Evolutionary conservation across 2,329 filamentous ascomycete genomes (phyloP).

Genomic region (Aspergillus ochraceoroseus): DNA sequence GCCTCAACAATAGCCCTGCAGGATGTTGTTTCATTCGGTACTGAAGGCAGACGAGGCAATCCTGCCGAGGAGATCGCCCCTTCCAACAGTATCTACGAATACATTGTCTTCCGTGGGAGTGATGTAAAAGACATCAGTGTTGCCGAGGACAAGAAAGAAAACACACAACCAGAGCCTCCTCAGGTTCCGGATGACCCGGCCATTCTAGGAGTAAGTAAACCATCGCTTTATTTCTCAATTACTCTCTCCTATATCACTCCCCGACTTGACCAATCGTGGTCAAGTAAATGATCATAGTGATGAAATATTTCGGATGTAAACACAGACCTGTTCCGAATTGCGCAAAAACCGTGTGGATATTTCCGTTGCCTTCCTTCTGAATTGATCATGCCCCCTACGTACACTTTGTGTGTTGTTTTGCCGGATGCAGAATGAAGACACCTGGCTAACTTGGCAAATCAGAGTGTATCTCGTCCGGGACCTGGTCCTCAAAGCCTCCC

Average conservation of each 20-base stretch:
- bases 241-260: conserved; percentile 7
- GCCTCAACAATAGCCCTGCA: conserved; percentile 94
- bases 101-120: conserved; percentile 96
- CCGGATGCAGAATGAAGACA: conserved; percentile 1
- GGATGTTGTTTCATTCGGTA: conserved; percentile 90
- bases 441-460: conserved; percentile 24
- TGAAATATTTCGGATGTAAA: conserved; percentile 99
- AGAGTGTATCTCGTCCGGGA: conserved; percentile 45
- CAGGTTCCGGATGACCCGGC: conserved; percentile 90
- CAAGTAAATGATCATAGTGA: conserved; percentile 39
- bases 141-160: conserved; percentile 69
- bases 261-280: conserved; percentile 10
- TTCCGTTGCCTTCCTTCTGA: conserved; percentile 99
- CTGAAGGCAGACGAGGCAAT: conserved; percentile 77
- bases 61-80: conserved; percentile 76
- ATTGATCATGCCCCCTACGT: conserved; percentile 33
- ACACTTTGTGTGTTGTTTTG: conserved; percentile 12
- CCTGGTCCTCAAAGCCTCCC: conserved; percentile 37
- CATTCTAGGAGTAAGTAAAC: conserved; percentile 83
- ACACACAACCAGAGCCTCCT: conserved; percentile 68
- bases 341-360: conserved; percentile 89
- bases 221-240: not conserved
- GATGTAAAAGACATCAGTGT: conserved; percentile 98
- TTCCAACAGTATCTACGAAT: conserved; percentile 89
- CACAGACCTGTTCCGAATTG: conserved; percentile 71